Evolutionary conservation across 192 early-diverging fungal genomes (phyloP).

Genomic region (Entomortierella parvispora): DNA sequence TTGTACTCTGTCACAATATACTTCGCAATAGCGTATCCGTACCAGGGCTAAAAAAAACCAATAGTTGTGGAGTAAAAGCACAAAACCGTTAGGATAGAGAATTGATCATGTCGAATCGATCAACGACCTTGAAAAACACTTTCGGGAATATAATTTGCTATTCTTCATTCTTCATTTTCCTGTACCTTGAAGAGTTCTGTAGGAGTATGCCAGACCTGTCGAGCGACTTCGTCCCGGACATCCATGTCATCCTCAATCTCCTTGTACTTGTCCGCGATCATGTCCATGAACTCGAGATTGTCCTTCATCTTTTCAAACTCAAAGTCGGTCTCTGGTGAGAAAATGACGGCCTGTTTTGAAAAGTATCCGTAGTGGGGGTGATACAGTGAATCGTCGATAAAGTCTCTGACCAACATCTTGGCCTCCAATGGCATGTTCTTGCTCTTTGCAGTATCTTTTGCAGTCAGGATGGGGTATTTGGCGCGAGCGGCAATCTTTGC

Average conservation of each 20-base stretch:
- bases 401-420: constrained; percentile 86
- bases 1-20: constrained; percentile 87
- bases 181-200: constrained; percentile 91
- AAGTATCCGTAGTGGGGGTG: constrained; percentile 98
- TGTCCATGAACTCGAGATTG: constrained; percentile 77
- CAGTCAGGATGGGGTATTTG: constrained; percentile 62
- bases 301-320: constrained; percentile 73
- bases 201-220: constrained; percentile 98
- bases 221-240: constrained; percentile 75
- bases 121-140: not conserved
- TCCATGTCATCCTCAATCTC: constrained; percentile 84
- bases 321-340: constrained; percentile 71
- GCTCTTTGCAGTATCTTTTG: constrained; percentile 52
- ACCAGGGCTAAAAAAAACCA: constrained; percentile 74
- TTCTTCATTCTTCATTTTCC: not conserved
- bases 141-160: too few relatives aligned
- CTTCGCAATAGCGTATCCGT: constrained; percentile 91
- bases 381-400: constrained; percentile 96
- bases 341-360: constrained; percentile 90
- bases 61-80: constrained; percentile 5
- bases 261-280: constrained; percentile 79
- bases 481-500: constrained; percentile 48
- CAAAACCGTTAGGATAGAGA: not conserved
- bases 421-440: constrained; percentile 61
- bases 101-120: not conserved